Conservation (phyloP, 2,329 filamentous ascomycete species). For the Beauveria brongniartii region DNA sequence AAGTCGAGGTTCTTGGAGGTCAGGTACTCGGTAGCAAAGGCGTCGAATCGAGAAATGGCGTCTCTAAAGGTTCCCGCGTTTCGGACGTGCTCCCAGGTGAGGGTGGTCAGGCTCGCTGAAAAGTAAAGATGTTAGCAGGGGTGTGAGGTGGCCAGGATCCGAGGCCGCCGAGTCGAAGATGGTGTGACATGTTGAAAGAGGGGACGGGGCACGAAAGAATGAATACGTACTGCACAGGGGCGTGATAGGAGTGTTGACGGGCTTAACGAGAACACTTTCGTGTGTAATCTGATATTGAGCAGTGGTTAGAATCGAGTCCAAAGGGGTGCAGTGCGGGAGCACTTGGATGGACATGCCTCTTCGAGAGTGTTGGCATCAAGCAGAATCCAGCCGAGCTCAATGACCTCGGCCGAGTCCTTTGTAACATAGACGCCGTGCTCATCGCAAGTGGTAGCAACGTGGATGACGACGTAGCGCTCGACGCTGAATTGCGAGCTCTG, state of each 20-base stretch:
- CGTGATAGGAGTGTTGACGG: conserved; percentile 96
- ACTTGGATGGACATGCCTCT: conserved; percentile 54
- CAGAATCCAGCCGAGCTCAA: conserved; percentile 97
- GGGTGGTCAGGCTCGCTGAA: conserved; percentile 86
- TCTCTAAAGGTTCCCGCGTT: conserved; percentile 96
- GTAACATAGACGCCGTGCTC: conserved; percentile 99
- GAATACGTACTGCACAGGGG: conserved; percentile 88
- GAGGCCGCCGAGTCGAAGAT: background rate
- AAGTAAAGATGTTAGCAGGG: conserved; percentile 12
- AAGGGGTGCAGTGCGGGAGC: background rate
- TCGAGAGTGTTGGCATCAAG: conserved; percentile 86
- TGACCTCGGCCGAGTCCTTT: conserved; percentile 98
- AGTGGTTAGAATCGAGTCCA: background rate
- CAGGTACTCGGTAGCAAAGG: conserved; percentile 87
- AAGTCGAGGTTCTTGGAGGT: conserved; percentile 90
- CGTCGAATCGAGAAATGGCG: conserved; percentile 89
- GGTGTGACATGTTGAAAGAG: conserved; percentile 6
- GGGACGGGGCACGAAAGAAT: conserved; percentile 7
- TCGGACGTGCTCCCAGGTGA: conserved; percentile 98
- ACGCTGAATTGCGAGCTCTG: conserved; percentile 56
- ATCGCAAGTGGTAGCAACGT: conserved; percentile 97
- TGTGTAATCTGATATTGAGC: conserved; percentile 64
- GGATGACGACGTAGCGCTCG: conserved; percentile 96
- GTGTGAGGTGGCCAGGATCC: background rate
- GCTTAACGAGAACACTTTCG: conserved; percentile 94